These are phyloP conservation scores for Chlamydomonas incerta DNA, from an alignment of 139 green algal species.

Conservation along the genomic window DNA sequence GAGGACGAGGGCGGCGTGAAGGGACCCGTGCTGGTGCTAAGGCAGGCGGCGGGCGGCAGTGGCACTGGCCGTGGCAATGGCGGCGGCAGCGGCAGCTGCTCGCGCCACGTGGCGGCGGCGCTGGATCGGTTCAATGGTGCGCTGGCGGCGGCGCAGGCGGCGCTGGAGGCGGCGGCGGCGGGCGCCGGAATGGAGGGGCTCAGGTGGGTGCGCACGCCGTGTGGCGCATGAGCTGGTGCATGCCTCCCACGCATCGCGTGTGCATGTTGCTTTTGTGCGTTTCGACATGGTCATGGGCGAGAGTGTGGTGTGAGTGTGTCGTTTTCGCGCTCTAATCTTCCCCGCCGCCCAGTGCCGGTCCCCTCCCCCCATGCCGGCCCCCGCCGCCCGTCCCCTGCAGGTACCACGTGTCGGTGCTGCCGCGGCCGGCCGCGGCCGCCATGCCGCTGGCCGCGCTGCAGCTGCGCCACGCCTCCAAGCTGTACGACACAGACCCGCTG, in stretches of 20 bases:
- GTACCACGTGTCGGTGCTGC: conserved; percentile 14
- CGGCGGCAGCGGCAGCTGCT: conserved; percentile 3
- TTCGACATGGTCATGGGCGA: no score
- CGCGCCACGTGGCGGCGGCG: not conserved
- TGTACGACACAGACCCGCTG: conserved; percentile 13
- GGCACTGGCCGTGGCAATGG: no score
- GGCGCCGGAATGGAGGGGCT: not conserved
- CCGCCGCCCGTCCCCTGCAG: no score
- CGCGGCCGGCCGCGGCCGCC: not conserved
- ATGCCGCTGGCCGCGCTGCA: conserved; percentile 4
- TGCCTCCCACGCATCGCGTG: no score
- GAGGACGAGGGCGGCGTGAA: not conserved
- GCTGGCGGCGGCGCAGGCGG: conserved; percentile 25
- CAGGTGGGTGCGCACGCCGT: not conserved
- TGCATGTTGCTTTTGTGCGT: no score
- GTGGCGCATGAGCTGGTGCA: no score
- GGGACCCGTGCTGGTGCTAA: not conserved
- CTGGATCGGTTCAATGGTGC: conserved; percentile 22
- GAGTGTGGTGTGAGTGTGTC: no score
- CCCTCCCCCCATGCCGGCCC: no score
- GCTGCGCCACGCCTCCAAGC: not conserved
- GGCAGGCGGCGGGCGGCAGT: not conserved
- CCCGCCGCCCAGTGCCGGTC: no score
- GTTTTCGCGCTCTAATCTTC: no score
- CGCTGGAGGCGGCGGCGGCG: not conserved